Base-by-base conservation (phyloP, 169 alveolate genomes). In the Cryptosporidium viatorum region DNA sequence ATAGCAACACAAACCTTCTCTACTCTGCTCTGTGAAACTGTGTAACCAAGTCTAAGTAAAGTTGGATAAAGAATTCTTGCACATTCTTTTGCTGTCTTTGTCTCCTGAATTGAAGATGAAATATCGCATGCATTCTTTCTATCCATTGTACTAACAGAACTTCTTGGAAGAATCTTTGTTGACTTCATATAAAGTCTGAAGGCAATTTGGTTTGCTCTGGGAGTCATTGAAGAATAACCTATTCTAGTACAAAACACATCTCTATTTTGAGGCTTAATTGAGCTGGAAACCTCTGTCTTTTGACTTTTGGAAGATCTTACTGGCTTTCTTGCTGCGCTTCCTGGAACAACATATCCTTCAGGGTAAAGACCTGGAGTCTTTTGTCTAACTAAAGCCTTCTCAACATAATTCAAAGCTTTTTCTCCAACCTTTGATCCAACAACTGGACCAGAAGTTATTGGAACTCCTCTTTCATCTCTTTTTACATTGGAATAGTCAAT, bases 401-500 rank as follows among this genome's bases (percentile, higher is more conserved):
- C 89, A 60, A 80, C 43, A 43, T 80, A 80, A 62, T 59, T 41
- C 18, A 80, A 43, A 18, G 89, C 89, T 18, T 29, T 67, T 37
- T 80, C 80, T 45, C 80, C 89, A 23, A 80, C 89, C 33, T 50
- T 59, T 18, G 89, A 60, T 5, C 89, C 89, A 10, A 67, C 89
- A 29, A 41, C 31, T 23, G 89, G 89, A 9, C 89, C 89, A n/a
- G 89, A 29, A 21, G 70, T 70, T 18, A 80, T 80, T 26, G 89
- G 89, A 43, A 80, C 89, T 16, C 89, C 89, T 62, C 89, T 80
- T n/a, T 12, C 62, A 26, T 80, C 89, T 33, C 70, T 80, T 31
- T 52, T 29, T 1, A 59, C 68, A 16, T 80, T 59, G 18, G 50
- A 12, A 23, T 80, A 80, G 55, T 80, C 29, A 1, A 35, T 26